Evolutionary conservation across 2,329 filamentous ascomycete genomes (phyloP).

Genomic region (Ascochyta lentis): DNA sequence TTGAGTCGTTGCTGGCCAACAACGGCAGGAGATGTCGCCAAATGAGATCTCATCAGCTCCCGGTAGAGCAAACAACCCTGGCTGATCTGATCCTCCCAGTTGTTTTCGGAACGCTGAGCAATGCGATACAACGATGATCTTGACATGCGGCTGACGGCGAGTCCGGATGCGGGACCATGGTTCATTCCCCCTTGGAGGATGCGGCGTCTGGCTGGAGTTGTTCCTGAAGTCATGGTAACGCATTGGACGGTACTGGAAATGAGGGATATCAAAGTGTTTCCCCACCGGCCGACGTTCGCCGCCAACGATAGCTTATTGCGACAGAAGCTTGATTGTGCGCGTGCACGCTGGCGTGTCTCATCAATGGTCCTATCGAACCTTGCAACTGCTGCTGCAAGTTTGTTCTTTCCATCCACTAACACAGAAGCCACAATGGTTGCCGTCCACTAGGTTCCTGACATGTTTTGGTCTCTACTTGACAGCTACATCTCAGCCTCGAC

Average conservation of each 20-base stretch:
- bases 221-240: conserved; percentile 14
- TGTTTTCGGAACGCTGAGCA: conserved; percentile 11
- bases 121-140: conserved; percentile 5
- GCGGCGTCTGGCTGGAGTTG: conserved; percentile 1
- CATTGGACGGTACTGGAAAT: conserved; percentile 32
- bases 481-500: conserved; percentile 22
- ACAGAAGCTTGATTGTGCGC: conserved; percentile 32
- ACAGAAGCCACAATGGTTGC: conserved; percentile 36
- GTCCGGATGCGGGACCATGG: neutral
- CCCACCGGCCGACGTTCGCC: conserved; percentile 27
- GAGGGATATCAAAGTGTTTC: conserved; percentile 32
- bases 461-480: conserved; percentile 22
- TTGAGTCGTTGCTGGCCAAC: conserved; percentile 21
- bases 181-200: conserved; percentile 3
- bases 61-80: conserved; percentile 18
- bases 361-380: conserved; percentile 28
- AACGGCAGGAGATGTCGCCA: conserved; percentile 20
- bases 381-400: conserved; percentile 16
- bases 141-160: conserved; percentile 6
- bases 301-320: conserved; percentile 35
- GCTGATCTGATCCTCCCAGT: conserved; percentile 11
- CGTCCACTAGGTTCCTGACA: conserved; percentile 28
- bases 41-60: conserved; percentile 25
- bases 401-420: conserved; percentile 24
- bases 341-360: conserved; percentile 39